Conservation (phyloP, 2,329 filamentous ascomycete genomes). For the Alternaria incomplexa region DNA sequence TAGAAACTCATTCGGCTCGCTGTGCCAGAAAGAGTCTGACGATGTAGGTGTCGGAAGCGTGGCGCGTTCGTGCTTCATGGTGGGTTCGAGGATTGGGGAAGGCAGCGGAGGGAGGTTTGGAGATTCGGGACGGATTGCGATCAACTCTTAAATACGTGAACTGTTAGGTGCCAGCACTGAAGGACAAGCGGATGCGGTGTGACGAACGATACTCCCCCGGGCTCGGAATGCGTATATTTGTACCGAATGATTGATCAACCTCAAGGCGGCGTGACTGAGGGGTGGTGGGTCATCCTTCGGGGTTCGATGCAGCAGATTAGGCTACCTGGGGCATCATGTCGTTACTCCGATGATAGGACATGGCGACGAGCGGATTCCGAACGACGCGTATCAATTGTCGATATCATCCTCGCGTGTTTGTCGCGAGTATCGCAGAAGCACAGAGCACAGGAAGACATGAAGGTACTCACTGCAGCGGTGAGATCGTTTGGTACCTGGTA, state of each 20-base stretch:
- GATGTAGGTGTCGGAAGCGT: slow-evolving; percentile 66
- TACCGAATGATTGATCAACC: background rate
- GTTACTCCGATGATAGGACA: slow-evolving; percentile 14
- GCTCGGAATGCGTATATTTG: slow-evolving; percentile 12
- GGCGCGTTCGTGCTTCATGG: slow-evolving; percentile 43
- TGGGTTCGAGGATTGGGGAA: slow-evolving; percentile 5
- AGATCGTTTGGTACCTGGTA: slow-evolving; percentile 6
- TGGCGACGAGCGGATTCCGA: background rate
- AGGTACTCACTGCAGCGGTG: slow-evolving; percentile 28
- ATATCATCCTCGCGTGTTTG: background rate
- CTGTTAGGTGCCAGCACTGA: background rate
- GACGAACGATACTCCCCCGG: background rate
- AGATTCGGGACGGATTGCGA: background rate
- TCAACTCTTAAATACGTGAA: slow-evolving; percentile 1
- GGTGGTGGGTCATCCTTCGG: slow-evolving; percentile 19
- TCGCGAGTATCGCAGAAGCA: background rate
- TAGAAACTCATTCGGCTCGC: slow-evolving; percentile 67
- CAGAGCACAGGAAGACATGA: slow-evolving; percentile 20
- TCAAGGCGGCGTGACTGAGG: slow-evolving; percentile 11
- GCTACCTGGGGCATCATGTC: slow-evolving; percentile 7
- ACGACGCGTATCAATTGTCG: background rate
- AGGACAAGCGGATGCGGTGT: background rate
- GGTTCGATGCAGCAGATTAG: slow-evolving; percentile 17
- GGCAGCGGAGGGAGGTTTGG: background rate
- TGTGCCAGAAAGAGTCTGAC: slow-evolving; percentile 76